Evolutionary conservation across 306 rosid genomes (phyloP).

Genomic region (Rosa multiflora): DNA sequence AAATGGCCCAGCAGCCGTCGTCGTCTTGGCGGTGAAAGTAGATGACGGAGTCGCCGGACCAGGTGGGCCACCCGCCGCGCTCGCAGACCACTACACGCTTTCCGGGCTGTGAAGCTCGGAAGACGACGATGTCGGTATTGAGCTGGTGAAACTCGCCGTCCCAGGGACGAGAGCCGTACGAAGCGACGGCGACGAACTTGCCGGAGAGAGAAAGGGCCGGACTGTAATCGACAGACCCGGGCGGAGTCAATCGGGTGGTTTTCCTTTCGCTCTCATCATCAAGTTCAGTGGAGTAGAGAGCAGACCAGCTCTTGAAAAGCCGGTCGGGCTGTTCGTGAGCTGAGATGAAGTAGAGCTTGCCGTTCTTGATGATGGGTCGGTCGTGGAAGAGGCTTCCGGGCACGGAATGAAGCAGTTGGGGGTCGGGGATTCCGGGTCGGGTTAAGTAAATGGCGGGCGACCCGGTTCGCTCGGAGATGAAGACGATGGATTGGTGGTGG

Average conservation of each 20-base stretch:
- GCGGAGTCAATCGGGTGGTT: constrained; percentile 51
- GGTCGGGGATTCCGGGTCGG: constrained; percentile 31
- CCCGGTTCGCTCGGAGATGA: constrained; percentile 72
- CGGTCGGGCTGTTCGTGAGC: constrained; percentile 48
- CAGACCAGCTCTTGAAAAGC: constrained; percentile 49
- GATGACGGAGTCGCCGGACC: constrained; percentile 60
- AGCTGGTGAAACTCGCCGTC: constrained; percentile 63
- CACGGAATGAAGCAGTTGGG: constrained; percentile 28
- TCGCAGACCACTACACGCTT: constrained; percentile 38
- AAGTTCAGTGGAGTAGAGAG: constrained; percentile 48
- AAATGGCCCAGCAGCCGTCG: constrained; percentile 93
- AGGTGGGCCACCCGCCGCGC: constrained; percentile 91
- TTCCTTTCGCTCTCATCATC: not conserved
- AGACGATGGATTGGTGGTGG: constrained; percentile 37
- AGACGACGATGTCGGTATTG: constrained; percentile 53
- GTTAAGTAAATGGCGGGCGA: constrained; percentile 43
- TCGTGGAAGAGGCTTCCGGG: constrained; percentile 57
- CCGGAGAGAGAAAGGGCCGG: constrained; percentile 68
- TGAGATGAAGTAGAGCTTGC: constrained; percentile 60
- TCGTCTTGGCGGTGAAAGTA: constrained; percentile 66
- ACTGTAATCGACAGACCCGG: constrained; percentile 55
- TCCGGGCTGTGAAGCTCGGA: constrained; percentile 34
- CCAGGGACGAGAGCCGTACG: constrained; percentile 71
- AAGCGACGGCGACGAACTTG: constrained; percentile 66
- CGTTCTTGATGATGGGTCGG: constrained; percentile 52